A percentile compares a stretch with the other conserved stretches of the same genome.
Conservation (phyloP, 768 basidiomycete genomes). For the Mycena polygramma region DNA sequence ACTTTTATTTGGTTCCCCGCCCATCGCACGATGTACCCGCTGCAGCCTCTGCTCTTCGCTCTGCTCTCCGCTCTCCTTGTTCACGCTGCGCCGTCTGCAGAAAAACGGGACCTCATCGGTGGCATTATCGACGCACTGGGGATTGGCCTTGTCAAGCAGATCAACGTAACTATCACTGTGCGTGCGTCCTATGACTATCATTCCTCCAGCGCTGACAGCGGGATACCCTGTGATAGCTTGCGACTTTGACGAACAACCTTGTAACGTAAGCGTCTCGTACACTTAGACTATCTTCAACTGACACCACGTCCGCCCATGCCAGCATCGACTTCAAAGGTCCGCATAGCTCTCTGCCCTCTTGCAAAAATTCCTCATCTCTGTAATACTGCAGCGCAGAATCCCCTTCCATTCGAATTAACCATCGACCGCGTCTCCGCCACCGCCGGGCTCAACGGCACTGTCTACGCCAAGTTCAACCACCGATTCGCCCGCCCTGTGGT, state of each 20-base stretch:
- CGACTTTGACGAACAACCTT: conserved; percentile 50
- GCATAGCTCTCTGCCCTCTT: not conserved
- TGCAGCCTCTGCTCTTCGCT: conserved; percentile 38
- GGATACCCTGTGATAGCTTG: conserved; percentile 43
- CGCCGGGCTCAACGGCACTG: conserved; percentile 65
- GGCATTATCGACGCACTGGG: conserved; percentile 55
- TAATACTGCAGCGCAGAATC: conserved; percentile 52
- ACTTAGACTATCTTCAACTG: conserved; percentile 17
- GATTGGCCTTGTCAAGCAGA: conserved; percentile 54
- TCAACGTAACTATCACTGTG: conserved; percentile 55
- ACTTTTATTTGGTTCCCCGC: not conserved
- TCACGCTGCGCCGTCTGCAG: conserved; percentile 37
- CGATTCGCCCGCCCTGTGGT: conserved; percentile 64
- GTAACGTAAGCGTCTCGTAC: conserved; percentile 46
- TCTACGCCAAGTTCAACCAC: conserved; percentile 71
- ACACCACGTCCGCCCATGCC: conserved; percentile 47
- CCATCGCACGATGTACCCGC: conserved; percentile 1
- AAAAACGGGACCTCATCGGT: conserved; percentile 46
- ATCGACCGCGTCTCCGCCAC: conserved; percentile 56
- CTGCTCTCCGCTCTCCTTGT: conserved; percentile 43
- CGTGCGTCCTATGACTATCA: conserved; percentile 4
- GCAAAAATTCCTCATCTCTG: not conserved
- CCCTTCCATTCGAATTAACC: conserved; percentile 58
- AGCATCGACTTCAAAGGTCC: conserved; percentile 54
- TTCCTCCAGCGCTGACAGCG: not conserved